Conservation (phyloP, 1,284 basidiomycete genomes). For the Bondarzewia mesenterica region DNA sequence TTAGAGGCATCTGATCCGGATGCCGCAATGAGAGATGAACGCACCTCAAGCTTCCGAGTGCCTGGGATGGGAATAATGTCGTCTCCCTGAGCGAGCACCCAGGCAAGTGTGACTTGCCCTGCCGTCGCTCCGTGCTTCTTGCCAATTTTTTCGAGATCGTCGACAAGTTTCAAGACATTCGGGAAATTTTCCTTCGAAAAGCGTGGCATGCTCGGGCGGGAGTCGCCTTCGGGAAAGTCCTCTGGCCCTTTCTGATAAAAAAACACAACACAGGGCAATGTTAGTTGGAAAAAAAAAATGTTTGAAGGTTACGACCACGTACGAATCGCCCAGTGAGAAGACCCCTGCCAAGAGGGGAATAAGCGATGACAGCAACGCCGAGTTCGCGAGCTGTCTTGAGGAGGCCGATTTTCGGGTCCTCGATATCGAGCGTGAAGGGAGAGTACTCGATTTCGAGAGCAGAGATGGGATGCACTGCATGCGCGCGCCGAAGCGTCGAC, state of each 20-base stretch:
- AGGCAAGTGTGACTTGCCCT: slow-evolving; percentile 54
- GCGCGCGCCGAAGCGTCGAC: slow-evolving; percentile 55
- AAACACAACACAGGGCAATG: not conserved
- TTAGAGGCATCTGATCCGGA: not conserved
- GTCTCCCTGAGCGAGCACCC: slow-evolving; percentile 23
- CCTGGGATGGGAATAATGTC: slow-evolving; percentile 3
- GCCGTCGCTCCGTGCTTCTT: slow-evolving; percentile 37
- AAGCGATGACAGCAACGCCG: slow-evolving; percentile 47
- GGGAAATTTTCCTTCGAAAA: slow-evolving; percentile 45
- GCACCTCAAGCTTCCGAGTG: not conserved
- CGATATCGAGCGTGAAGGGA: slow-evolving; percentile 45
- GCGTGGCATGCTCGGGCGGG: slow-evolving; percentile 8
- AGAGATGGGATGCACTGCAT: slow-evolving; percentile 50
- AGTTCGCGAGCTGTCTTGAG: slow-evolving; percentile 44
- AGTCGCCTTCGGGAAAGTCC: slow-evolving; percentile 10
- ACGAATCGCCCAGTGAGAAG: slow-evolving; percentile 50
- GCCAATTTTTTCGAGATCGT: slow-evolving; percentile 36
- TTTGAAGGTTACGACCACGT: slow-evolving; percentile 6
- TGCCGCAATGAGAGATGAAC: slow-evolving; percentile 22
- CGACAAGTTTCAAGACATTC: slow-evolving; percentile 45
- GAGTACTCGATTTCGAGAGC: slow-evolving; percentile 60
- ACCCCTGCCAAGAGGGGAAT: slow-evolving; percentile 55
- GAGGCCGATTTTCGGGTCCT: slow-evolving; percentile 37
- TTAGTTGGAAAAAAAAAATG: not conserved
- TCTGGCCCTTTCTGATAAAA: slow-evolving; percentile 9